Percentiles rank a stretch among this genome's conserved stretches.
Evolutionary conservation across 1,284 basidiomycete species (phyloP).

Genomic region (Austroboletus novae-zelandiae): DNA sequence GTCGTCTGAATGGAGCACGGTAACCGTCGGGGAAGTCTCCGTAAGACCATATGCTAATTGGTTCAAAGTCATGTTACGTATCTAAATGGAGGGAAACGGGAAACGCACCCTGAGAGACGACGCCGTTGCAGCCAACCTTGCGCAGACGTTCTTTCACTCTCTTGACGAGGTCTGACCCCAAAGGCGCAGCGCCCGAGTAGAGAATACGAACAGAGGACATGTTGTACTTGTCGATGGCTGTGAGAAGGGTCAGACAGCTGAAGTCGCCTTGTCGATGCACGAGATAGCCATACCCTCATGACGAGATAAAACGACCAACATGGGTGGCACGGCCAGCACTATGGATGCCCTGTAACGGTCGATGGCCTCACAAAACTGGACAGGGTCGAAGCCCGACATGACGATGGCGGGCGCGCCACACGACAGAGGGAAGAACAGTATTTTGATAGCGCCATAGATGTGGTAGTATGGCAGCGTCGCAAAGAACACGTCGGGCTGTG

Average conservation of each 20-base stretch:
- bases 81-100: neutral
- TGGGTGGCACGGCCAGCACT: conserved; percentile 79
- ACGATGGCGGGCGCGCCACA: conserved; percentile 63
- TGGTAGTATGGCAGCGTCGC: conserved; percentile 58
- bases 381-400: conserved; percentile 73
- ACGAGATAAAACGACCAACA: conserved; percentile 70
- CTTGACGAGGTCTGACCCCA: conserved; percentile 61
- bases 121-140: conserved; percentile 33
- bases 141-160: conserved; percentile 43
- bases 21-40: conserved; percentile 69
- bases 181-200: conserved; percentile 81
- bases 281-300: conserved; percentile 48
- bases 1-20: conserved; percentile 43
- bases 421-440: conserved; percentile 61
- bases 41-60: conserved; percentile 71
- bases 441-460: conserved; percentile 55
- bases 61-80: neutral
- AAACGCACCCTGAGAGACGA: conserved; percentile 45
- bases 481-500: conserved; percentile 45
- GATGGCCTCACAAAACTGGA: conserved; percentile 64
- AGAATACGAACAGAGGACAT: conserved; percentile 59
- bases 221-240: conserved; percentile 70
- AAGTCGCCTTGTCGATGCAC: neutral
- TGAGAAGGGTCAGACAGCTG: conserved; percentile 1
- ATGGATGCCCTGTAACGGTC: conserved; percentile 64